Base-by-base conservation (phyloP, 352 stramenopile species). In the Achlya hypogyna region DNA sequence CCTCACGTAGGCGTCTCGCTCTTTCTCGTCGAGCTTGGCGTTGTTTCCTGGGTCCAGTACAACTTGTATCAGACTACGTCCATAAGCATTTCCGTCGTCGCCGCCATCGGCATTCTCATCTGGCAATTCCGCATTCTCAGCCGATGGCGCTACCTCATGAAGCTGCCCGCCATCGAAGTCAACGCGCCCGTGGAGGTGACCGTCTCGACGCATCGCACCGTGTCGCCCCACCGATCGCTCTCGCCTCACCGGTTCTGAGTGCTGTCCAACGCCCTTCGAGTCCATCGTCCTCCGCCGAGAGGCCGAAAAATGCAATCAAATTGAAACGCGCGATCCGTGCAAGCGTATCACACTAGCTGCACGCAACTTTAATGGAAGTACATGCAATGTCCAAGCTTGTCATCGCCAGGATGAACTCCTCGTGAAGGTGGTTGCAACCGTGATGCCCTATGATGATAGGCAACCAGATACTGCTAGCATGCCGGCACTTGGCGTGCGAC, bases 71-170 rank as follows among this genome's bases (percentile, higher is more conserved):
- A 75, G 0, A 20, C 62, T 20, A 78, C 81, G 1, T 65, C 77
- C 16, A 67, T 71, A 27, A 67, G 69, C 27, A 84, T 92, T 53
- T 88, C 78, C 1, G 66, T 67, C 16, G 49, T 88, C 5, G 86
- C 78, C 43, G 66, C 69, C 1, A 32, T 71, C 31, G 79, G 77
- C 53, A 73, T 87, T 23, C 53, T 88, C 25, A 88, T 86, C 66
- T 90, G 82, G 59, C 79, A 89, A 35, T 66, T 93, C 29, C 75
- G 81, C 12, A 75, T 91, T 53, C 75, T 79, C 49, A 93, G 84
- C 68, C 72, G 78, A 35, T 93, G 84, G 84, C 74, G 79, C 42
- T 91, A 90, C 52, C 72, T 93, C 25, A 80, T 90, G 60, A 81
- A 88, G 40, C 35, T 59, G 23, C 54, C 54, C 2, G 34, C 54